These are phyloP conservation scores for Babesia bigemina DNA, from an alignment of 169 alveolate species.

Conservation along the genomic window DNA sequence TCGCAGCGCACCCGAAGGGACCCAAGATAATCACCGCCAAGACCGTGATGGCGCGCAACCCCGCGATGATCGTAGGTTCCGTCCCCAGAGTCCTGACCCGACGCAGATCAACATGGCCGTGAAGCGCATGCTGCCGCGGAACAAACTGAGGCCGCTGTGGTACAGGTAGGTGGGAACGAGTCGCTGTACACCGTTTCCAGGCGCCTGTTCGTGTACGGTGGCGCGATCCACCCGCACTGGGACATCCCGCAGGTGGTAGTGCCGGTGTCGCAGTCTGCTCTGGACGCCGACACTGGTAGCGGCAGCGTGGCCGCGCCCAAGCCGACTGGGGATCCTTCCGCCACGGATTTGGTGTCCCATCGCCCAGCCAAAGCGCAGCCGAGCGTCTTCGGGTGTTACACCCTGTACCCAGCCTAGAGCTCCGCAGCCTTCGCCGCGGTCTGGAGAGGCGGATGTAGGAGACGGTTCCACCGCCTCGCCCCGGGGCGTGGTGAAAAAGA, in stretches of 20 bases:
- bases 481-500: too few relatives aligned
- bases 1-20: constrained; percentile 83
- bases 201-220: constrained; percentile 83
- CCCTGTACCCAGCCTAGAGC: constrained; percentile 50
- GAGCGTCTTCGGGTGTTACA: constrained; percentile 39
- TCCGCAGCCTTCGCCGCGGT: not conserved
- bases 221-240: constrained; percentile 90
- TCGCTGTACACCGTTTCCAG: constrained; percentile 24
- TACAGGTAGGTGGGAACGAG: constrained; percentile 44
- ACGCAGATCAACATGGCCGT: constrained; percentile 82
- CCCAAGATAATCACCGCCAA: constrained; percentile 88
- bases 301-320: not conserved
- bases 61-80: constrained; percentile 82
- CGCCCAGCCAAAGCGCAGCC: not conserved
- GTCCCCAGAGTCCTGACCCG: too few relatives aligned
- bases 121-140: constrained; percentile 86
- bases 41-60: constrained; percentile 86
- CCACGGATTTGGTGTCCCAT: not conserved
- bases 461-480: not conserved
- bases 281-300: not conserved
- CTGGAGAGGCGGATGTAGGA: constrained; percentile 14
- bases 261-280: constrained; percentile 48
- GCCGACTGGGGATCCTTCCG: not conserved
- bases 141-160: constrained; percentile 71
- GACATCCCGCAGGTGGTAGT: constrained; percentile 86